Evolutionary conservation across 495 filamentous ascomycete genomes (phyloP), one percentile per base, ranked within the genome.

Genomic region (Penicillium cosmopolitanum): DNA sequence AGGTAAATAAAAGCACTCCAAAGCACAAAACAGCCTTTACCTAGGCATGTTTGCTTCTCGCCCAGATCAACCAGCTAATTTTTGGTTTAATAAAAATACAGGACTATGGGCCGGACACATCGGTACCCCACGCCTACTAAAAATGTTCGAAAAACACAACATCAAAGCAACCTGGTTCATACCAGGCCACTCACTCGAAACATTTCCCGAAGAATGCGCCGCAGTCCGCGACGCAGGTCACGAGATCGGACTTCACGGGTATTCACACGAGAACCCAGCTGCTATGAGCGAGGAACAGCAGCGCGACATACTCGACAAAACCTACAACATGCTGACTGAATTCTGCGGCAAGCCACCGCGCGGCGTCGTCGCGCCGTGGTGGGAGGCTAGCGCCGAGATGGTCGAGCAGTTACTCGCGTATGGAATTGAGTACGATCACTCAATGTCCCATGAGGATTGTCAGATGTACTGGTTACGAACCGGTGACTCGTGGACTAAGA

Each of bases 141-240:
- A 89, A 60, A 70, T 94, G 2, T 90, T 92, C 69, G 80, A 86
- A 8, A 91, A 90, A 69, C 88, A 92, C 79, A 84, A 86, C 57
- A 94, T 94, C 77, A 92, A 89, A 72, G 83, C 87, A 12, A 90
- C 89, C 7, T 93, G 88, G 87, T 93, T 94, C 71, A 92, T 94
- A 58, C 90, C 89, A 0, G 90, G 89, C 0, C 90, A 94, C 71
- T 87, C 85, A 0, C 82, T 94, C 15, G 90, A 94, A 59, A 91
- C 81, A 13, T 93, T 92, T 66, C 89, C 89, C 0, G 87, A 89
- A 66, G 88, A 92, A 65, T 90, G 87, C 64, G 83, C 85, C 28
- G 81, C 84, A 76, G 80, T 94, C 31, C 80, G 87, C n/a, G 90
- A 93, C 57, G 77, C 82, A 4, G 90, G 90, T 1, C 90, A 92